Conservation (phyloP, 441 rosid genomes). For the Brassica balearica region DNA sequence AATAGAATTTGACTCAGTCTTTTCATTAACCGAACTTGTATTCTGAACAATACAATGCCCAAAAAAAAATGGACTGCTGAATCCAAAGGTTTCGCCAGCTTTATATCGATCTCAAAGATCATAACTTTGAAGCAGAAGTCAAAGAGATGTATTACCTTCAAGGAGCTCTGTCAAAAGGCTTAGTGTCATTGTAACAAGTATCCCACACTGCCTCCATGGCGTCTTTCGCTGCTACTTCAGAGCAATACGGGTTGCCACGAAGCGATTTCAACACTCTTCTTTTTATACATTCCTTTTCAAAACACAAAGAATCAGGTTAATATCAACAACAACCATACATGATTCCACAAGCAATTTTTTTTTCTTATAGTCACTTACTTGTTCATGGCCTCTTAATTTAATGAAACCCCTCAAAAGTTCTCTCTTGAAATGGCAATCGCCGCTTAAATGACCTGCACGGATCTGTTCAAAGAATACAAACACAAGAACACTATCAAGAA, state of each 20-base stretch:
- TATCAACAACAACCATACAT: conserved; percentile 13
- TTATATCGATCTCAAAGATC: conserved; percentile 31
- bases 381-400: conserved; percentile 86
- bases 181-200: conserved; percentile 89
- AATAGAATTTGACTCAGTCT: conserved; percentile 36
- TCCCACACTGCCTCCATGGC: conserved; percentile 98
- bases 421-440: conserved; percentile 94
- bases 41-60: neutral
- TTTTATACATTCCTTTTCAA: conserved; percentile 76
- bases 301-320: neutral
- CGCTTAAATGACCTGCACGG: conserved; percentile 89
- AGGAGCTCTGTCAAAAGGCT: conserved; percentile 96
- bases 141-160: conserved; percentile 43
- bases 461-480: conserved; percentile 52
- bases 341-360: neutral
- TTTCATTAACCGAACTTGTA: neutral
- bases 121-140: conserved; percentile 12
- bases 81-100: conserved; percentile 23
- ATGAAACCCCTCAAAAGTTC: conserved; percentile 79
- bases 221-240: conserved; percentile 77
- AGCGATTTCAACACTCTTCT: conserved; percentile 87
- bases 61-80: neutral
- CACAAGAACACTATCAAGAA: too few relatives aligned
- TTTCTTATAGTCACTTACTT: conserved; percentile 55
- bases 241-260: conserved; percentile 75